Conservation (phyloP, 108 stramenopile species). For the Nitzschia inconspicua region DNA sequence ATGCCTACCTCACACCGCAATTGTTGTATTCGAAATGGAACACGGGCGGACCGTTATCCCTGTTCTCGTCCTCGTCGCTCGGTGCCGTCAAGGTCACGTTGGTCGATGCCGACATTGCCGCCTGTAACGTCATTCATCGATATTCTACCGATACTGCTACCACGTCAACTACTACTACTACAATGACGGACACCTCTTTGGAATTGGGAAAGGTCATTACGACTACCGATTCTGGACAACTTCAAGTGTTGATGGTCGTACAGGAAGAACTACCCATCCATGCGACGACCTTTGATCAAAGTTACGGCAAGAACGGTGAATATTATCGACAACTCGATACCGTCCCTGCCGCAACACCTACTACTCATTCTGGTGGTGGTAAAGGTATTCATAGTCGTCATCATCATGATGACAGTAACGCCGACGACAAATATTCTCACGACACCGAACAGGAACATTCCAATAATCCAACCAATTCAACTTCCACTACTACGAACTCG, state of each 20-base stretch:
- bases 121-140: slow-evolving; percentile 20
- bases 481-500: not conserved
- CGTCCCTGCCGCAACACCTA: too few relatives aligned
- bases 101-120: slow-evolving; percentile 24
- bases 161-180: too few relatives aligned
- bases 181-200: too few relatives aligned
- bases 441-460: not conserved
- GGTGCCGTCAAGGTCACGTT: slow-evolving; percentile 29
- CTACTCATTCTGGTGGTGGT: too few relatives aligned
- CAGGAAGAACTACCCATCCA: slow-evolving; percentile 31
- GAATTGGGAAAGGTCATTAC: slow-evolving; percentile 36
- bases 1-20: not conserved
- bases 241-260: slow-evolving; percentile 32
- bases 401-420: not conserved
- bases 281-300: not conserved
- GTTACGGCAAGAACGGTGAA: not conserved
- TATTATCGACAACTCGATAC: not conserved
- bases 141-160: too few relatives aligned
- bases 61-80: too few relatives aligned
- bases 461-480: not conserved
- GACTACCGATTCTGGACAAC: slow-evolving; percentile 16
- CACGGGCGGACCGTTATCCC: not conserved
- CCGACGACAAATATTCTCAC: not conserved
- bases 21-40: not conserved
- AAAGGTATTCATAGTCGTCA: too few relatives aligned